Evolutionary conservation across 306 rosid genomes (phyloP).

Genomic region (Cucurbita pepo): DNA sequence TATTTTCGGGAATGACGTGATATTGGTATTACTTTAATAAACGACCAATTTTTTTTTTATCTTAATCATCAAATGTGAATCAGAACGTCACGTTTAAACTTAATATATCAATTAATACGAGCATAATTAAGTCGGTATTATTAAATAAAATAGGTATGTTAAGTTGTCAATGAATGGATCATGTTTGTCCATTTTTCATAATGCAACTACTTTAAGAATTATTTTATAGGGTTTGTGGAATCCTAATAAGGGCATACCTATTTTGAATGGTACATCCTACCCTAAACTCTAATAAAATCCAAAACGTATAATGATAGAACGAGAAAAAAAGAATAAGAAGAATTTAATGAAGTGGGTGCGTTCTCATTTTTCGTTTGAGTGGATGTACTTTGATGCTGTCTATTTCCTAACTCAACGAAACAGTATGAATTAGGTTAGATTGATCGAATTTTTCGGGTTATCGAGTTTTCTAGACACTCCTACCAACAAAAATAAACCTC

Average conservation of each 20-base stretch:
- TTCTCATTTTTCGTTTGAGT: neutral
- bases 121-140: neutral
- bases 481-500: no score
- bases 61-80: neutral
- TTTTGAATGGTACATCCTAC: neutral
- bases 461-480: no score
- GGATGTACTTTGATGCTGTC: neutral
- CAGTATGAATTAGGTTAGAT: no score
- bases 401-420: no score
- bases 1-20: neutral
- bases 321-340: no score
- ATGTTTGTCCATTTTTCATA: neutral
- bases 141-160: neutral
- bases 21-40: no score
- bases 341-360: no score
- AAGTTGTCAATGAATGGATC: neutral
- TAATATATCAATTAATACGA: neutral
- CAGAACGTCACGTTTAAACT: no score
- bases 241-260: neutral
- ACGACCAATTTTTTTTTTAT: neutral
- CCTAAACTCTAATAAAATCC: neutral
- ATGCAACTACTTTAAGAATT: neutral
- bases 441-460: no score
- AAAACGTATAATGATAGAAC: neutral
- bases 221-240: neutral